Evolutionary conservation across 1,139 yeast genomes (phyloP).

Genomic region (Yamadazyma songkhlaensis): DNA sequence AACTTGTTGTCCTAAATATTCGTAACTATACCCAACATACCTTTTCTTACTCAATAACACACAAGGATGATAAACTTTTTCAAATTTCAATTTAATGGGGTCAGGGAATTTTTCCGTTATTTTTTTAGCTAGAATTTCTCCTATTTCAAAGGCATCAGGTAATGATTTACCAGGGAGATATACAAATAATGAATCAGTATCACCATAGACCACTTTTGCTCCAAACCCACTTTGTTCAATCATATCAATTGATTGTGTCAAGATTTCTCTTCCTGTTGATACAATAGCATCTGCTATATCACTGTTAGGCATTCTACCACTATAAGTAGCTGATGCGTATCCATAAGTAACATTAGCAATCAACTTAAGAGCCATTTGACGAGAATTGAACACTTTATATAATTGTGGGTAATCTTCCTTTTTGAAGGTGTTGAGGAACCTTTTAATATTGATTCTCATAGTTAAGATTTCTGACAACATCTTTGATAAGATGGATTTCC

Average conservation of each 20-base stretch:
- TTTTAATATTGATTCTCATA: constrained; percentile 74
- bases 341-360: constrained; percentile 97
- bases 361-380: constrained; percentile 83
- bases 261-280: constrained; percentile 81
- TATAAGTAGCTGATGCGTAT: constrained; percentile 88
- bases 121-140: constrained; percentile 61
- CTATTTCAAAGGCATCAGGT: constrained; percentile 74
- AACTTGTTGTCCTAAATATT: constrained; percentile 45
- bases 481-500: constrained; percentile 75
- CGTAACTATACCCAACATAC: constrained; percentile 83
- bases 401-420: constrained; percentile 37
- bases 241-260: constrained; percentile 64
- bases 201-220: constrained; percentile 94
- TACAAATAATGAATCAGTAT: constrained; percentile 90
- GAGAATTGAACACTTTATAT: constrained; percentile 60
- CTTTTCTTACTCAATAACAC: constrained; percentile 81
- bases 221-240: constrained; percentile 73
- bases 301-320: constrained; percentile 96
- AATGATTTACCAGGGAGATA: constrained; percentile 81
- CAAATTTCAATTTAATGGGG: constrained; percentile 83
- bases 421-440: constrained; percentile 58
- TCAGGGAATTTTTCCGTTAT: constrained; percentile 72
- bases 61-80: constrained; percentile 88
- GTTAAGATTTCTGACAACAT: constrained; percentile 83
- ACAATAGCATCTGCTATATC: constrained; percentile 95